phyloP scores from a whole-genome alignment of 805 yeast species.

The Metschnikowia lunata region DNA sequence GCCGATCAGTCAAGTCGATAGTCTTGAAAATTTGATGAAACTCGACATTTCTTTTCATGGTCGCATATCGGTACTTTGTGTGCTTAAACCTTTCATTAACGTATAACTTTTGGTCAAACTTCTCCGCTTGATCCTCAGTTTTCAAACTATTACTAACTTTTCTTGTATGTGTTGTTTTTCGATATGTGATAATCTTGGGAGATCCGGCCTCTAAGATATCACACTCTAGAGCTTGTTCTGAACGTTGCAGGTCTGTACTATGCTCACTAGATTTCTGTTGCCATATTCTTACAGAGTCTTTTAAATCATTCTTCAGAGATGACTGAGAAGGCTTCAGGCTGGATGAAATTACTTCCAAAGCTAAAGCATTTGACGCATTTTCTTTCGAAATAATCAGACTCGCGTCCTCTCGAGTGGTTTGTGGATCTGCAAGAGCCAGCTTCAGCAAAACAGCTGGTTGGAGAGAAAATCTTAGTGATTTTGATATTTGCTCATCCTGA shows the following conservation, averaged over 20 bases:
- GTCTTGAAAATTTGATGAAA: slow-evolving; percentile 73
- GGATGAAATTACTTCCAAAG: slow-evolving; percentile 1
- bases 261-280: slow-evolving; percentile 12
- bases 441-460: slow-evolving; percentile 36
- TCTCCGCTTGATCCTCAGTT: slow-evolving; percentile 6
- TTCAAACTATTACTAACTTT: slow-evolving; percentile 24
- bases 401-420: slow-evolving; percentile 49
- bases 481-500: not conserved
- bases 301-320: slow-evolving; percentile 10
- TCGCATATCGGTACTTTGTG: slow-evolving; percentile 61
- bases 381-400: slow-evolving; percentile 31
- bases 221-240: slow-evolving; percentile 5
- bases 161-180: slow-evolving; percentile 32
- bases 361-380: slow-evolving; percentile 11
- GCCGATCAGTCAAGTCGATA: slow-evolving; percentile 62
- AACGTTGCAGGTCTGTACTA: slow-evolving; percentile 1
- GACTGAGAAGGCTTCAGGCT: slow-evolving; percentile 14
- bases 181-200: slow-evolving; percentile 37
- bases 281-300: slow-evolving; percentile 16
- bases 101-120: slow-evolving; percentile 44
- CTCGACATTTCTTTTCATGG: slow-evolving; percentile 50
- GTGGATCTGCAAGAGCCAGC: slow-evolving; percentile 49
- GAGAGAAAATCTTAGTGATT: slow-evolving; percentile 11
- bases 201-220: slow-evolving; percentile 15
- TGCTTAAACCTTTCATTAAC: slow-evolving; percentile 54